These are phyloP conservation scores for Debaryomycetaceae sp. DNA, from an alignment of 1,139 yeast species.

Conservation along the genomic window DNA sequence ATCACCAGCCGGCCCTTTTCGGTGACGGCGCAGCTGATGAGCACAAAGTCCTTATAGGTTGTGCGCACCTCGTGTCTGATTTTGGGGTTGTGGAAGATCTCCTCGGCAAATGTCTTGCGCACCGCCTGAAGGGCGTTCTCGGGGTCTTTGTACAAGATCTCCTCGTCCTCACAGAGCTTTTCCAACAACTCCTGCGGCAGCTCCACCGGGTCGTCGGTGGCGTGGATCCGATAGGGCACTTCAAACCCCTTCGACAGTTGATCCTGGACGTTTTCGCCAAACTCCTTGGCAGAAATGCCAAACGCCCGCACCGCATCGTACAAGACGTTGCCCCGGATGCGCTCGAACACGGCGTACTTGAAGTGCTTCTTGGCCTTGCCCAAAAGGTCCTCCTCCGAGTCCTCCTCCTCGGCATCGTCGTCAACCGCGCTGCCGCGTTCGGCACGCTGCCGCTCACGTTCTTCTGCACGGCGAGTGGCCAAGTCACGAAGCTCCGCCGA, in stretches of 20 bases:
- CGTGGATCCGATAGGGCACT: slow-evolving; percentile 60
- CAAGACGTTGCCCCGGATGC: slow-evolving; percentile 63
- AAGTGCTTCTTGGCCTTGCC: slow-evolving; percentile 55
- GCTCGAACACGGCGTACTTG: slow-evolving; percentile 69
- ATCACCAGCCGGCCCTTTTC: slow-evolving; percentile 84
- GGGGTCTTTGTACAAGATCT: slow-evolving; percentile 53
- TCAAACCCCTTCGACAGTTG: slow-evolving; percentile 44
- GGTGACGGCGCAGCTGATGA: slow-evolving; percentile 71
- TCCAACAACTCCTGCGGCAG: slow-evolving; percentile 65
- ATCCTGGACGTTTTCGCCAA: slow-evolving; percentile 79
- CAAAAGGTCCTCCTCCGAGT: slow-evolving; percentile 12
- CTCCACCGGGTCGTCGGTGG: slow-evolving; percentile 67
- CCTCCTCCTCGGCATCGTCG: slow-evolving; percentile 12
- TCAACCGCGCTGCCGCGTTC: slow-evolving; percentile 9
- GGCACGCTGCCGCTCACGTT: slow-evolving; percentile 16
- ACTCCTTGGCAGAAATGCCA: slow-evolving; percentile 74
- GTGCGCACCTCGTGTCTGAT: slow-evolving; percentile 72
- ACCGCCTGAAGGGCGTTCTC: slow-evolving; percentile 71
- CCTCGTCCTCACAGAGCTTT: slow-evolving; percentile 49
- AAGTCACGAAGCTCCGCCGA: slow-evolving; percentile 62
- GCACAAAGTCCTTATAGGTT: slow-evolving; percentile 63
- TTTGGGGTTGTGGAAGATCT: slow-evolving; percentile 76
- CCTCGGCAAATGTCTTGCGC: slow-evolving; percentile 72
- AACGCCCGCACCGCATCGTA: slow-evolving; percentile 67
- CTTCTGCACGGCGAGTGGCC: too few species aligned